Base-by-base conservation (phyloP, 306 rosid genomes). In the Pyrus bretschneideri region DNA sequence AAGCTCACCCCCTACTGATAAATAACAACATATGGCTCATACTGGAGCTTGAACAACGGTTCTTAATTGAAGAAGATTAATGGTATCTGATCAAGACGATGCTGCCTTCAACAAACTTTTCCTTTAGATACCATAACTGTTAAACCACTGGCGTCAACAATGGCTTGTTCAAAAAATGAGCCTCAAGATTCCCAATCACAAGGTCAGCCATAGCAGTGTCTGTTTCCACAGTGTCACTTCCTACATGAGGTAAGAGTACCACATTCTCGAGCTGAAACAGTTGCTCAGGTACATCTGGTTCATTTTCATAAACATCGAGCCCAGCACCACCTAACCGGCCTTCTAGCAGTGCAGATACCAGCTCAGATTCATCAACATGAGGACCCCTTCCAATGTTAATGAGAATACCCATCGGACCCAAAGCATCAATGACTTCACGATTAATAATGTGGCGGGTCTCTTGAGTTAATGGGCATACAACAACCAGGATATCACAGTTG, bases 241-340 rank as follows among this genome's bases (percentile, higher is more conserved):
- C 98, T 14, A 86, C 76, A 65, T 91, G 98, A 61, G 96, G 95
- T 72, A 79, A n/a, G 69, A 94, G 83, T 42, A 91, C 96, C 5
- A 89, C 95, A 72, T 91, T 94, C 62, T 90, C 95, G 9, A 94
- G 88, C 68, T 80, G 87, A 75, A 90, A 83, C 27, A 94, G 78
- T 75, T 85, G 88, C 81, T 86, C 76, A 1, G 98, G 97, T 21
- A 94, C 98, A 35, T 78, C 71, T 60, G 97, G 98, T 81, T 94
- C 97, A 2, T 90, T 73, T 78, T 94, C 89, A 74, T 84, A 94
- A 67, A 94, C 97, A 83, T 94, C 98, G 0, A 94, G 80, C 7
- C 95, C 98, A 18, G 95, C 98, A 3, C 97, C 97, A 12, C 89
- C 97, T 57, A 94, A 40, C 31, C 95, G 89, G 51, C 96, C 96